phyloP scores from a whole-genome alignment of 2,329 filamentous ascomycete species.

The Calonectria honghensis region DNA sequence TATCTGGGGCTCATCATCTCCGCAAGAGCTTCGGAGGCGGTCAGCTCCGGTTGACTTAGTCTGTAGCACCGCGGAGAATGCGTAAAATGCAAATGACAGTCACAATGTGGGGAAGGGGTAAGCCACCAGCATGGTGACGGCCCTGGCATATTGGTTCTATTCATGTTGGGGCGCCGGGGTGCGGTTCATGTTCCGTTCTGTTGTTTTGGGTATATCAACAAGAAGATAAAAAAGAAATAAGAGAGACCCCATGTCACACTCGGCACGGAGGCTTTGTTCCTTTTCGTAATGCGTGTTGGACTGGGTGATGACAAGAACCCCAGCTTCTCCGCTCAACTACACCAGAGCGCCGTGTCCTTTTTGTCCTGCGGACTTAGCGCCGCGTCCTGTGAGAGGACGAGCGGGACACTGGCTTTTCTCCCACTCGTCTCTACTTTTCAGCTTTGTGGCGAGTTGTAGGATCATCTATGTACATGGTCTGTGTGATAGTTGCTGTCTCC shows the following conservation, averaged over 20 bases:
- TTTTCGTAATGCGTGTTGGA: neutral
- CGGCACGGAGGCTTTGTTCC: neutral
- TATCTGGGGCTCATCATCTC: neutral
- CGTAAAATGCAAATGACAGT: neutral
- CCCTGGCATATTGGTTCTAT: neutral
- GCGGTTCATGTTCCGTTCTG: constrained; percentile 2
- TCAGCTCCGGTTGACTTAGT: neutral
- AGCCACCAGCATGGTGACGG: neutral
- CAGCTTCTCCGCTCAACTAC: neutral
- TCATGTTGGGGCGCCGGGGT: constrained; percentile 3
- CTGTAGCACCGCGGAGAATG: neutral
- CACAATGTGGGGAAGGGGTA: neutral
- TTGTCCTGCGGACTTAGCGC: neutral
- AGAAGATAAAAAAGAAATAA: constrained; percentile 8
- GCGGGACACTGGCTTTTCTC: neutral
- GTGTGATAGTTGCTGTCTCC: neutral
- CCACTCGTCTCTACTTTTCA: constrained; percentile 20
- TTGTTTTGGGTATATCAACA: constrained; percentile 22
- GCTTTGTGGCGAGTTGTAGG: constrained; percentile 3
- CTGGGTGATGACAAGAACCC: neutral
- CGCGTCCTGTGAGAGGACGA: neutral
- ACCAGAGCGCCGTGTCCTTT: neutral
- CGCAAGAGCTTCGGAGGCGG: neutral
- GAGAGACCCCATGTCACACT: neutral
- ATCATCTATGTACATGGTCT: constrained; percentile 24